A percentile compares a stretch with the other conserved stretches of the same genome.
phyloP scores from a whole-genome alignment of 306 rosid genomes.

The Casuarina equisetifolia region DNA sequence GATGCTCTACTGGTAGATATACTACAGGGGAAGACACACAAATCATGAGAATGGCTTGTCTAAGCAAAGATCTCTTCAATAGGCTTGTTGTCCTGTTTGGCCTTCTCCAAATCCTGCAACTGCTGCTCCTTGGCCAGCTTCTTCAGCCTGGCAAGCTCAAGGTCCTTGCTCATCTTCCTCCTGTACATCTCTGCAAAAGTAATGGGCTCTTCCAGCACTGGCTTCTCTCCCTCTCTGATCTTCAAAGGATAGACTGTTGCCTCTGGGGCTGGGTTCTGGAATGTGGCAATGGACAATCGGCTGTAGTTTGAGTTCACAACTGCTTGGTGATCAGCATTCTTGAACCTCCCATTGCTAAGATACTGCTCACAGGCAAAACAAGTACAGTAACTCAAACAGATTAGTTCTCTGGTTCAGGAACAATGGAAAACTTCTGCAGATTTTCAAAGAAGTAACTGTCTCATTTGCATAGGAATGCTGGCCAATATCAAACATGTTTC shows the following conservation, averaged over 20 bases:
- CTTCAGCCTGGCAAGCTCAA: conserved; percentile 66
- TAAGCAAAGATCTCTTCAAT: conserved; percentile 58
- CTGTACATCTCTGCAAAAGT: conserved; percentile 72
- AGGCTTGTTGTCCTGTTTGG: conserved; percentile 34
- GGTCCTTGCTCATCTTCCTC: conserved; percentile 68
- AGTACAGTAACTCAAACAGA: no score
- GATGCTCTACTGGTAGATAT: no score
- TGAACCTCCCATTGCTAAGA: conserved; percentile 91
- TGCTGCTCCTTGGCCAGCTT: conserved; percentile 58
- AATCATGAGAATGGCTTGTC: not conserved
- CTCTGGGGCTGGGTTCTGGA: conserved; percentile 75
- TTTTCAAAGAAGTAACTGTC: no score
- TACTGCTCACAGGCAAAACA: conserved; percentile 33
- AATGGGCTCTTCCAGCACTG: conserved; percentile 59
- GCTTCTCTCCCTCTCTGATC: conserved; percentile 61
- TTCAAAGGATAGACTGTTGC: conserved; percentile 70
- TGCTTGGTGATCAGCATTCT: conserved; percentile 90
- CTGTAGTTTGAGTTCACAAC: conserved; percentile 82
- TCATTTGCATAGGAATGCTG: no score
- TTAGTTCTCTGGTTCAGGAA: no score
- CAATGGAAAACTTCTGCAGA: no score
- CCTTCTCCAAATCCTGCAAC: conserved; percentile 21
- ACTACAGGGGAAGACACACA: no score
- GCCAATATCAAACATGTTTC: no score
- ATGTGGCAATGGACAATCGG: conserved; percentile 86